Evolutionary conservation across 2,329 filamentous ascomycete species (phyloP).

Genomic region (Exophiala sideris): DNA sequence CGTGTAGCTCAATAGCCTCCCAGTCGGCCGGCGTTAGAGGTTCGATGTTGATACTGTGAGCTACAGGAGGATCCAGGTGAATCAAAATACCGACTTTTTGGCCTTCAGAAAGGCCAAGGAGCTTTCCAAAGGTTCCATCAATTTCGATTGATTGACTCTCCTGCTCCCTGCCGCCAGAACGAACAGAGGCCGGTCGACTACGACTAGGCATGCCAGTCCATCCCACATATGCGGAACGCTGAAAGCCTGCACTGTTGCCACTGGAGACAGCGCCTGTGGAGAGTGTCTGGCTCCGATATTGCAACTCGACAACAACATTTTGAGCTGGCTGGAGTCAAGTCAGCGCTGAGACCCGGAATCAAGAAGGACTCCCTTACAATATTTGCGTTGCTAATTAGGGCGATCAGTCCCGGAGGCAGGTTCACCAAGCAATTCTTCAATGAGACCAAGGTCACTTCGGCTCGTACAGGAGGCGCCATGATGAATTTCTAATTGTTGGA

Average conservation of each 20-base stretch:
- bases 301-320: slow-evolving; percentile 93
- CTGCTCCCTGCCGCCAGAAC: slow-evolving; percentile 74
- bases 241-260: slow-evolving; percentile 47
- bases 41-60: slow-evolving; percentile 95
- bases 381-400: slow-evolving; percentile 82
- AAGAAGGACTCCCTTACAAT: slow-evolving; percentile 58
- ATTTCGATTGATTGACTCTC: slow-evolving; percentile 78
- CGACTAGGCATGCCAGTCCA: slow-evolving; percentile 99
- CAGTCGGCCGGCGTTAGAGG: slow-evolving; percentile 92
- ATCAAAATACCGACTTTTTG: slow-evolving; percentile 69
- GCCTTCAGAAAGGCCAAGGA: slow-evolving; percentile 74
- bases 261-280: slow-evolving; percentile 45
- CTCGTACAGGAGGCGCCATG: slow-evolving; percentile 55
- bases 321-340: slow-evolving; percentile 59
- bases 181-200: slow-evolving; percentile 69
- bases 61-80: slow-evolving; percentile 84
- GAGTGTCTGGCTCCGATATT: slow-evolving; percentile 61
- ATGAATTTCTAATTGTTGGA: neutral
- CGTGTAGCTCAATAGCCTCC: slow-evolving; percentile 97
- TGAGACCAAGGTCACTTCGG: slow-evolving; percentile 80
- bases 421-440: slow-evolving; percentile 95
- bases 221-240: slow-evolving; percentile 77
- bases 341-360: slow-evolving; percentile 9
- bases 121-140: slow-evolving; percentile 76
- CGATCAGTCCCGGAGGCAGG: slow-evolving; percentile 78